Conservation (phyloP, 75 land plant species). For the Pinus taeda region DNA sequence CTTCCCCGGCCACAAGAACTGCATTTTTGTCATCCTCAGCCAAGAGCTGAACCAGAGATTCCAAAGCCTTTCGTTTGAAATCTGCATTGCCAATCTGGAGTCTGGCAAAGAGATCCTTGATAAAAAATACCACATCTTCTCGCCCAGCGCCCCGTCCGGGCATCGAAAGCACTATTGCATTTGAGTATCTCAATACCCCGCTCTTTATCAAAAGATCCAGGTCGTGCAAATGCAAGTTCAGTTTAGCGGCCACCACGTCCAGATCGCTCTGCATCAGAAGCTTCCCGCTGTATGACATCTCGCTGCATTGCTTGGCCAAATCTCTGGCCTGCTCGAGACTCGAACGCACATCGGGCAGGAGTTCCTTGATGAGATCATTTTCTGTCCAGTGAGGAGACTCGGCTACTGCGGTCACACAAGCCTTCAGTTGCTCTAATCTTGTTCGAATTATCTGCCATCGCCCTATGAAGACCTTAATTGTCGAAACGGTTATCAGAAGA, state of each 20-base stretch:
- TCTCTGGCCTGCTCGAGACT: constrained; percentile 30
- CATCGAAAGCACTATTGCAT: constrained; percentile 45
- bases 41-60: constrained; percentile 54
- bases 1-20: constrained; percentile 48
- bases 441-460: constrained; percentile 62
- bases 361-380: constrained; percentile 31
- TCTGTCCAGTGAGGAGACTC: constrained; percentile 36
- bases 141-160: constrained; percentile 34
- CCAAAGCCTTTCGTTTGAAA: constrained; percentile 58
- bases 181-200: constrained; percentile 45
- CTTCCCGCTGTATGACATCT: constrained; percentile 44
- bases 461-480: constrained; percentile 42
- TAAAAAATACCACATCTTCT: constrained; percentile 47
- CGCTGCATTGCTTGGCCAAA: no score
- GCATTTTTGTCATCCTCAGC: constrained; percentile 52
- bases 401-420: constrained; percentile 24
- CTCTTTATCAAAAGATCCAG: constrained; percentile 50
- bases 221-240: constrained; percentile 58
- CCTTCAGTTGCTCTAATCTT: constrained; percentile 42
- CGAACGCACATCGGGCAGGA: constrained; percentile 38
- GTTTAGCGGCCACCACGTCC: constrained; percentile 56
- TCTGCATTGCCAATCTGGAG: constrained; percentile 77
- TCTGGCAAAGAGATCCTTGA: constrained; percentile 64
- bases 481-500: constrained; percentile 33
- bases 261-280: constrained; percentile 79